A percentile compares a stretch with the other conserved stretches of the same genome.
phyloP scores from a whole-genome alignment of 2,329 filamentous ascomycete species.

The Epicoccum sorghinum region DNA sequence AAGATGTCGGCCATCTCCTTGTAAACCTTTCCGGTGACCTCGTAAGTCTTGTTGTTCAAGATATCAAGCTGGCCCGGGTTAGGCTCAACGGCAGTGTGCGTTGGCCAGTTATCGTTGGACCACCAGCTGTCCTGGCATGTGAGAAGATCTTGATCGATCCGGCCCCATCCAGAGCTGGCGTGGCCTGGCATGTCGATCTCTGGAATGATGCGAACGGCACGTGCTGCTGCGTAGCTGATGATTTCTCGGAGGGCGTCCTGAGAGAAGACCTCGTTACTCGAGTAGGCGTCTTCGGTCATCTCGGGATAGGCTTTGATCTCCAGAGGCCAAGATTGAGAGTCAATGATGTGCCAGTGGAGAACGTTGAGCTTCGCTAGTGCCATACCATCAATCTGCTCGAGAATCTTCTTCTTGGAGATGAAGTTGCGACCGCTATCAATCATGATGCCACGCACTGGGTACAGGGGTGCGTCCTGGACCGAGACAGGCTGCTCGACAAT shows the following conservation, averaged over 20 bases:
- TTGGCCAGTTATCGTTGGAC: constrained; percentile 63
- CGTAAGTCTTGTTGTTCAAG: constrained; percentile 62
- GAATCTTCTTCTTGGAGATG: constrained; percentile 57
- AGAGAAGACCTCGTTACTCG: constrained; percentile 55
- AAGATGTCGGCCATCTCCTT: constrained; percentile 59
- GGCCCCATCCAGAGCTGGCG: constrained; percentile 61
- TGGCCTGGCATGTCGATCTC: constrained; percentile 69
- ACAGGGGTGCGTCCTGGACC: constrained; percentile 59
- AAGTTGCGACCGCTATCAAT: constrained; percentile 62
- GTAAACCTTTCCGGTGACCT: constrained; percentile 61
- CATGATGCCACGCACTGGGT: constrained; percentile 62
- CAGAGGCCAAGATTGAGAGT: constrained; percentile 63
- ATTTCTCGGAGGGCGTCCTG: constrained; percentile 52
- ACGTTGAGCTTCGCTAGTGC: constrained; percentile 63
- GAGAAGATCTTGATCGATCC: constrained; percentile 62
- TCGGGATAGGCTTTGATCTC: constrained; percentile 57
- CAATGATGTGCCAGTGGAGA: constrained; percentile 63
- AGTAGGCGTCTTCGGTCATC: constrained; percentile 63
- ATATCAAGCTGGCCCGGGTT: constrained; percentile 64
- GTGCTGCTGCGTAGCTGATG: constrained; percentile 58
- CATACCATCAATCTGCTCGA: constrained; percentile 62
- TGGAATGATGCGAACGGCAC: constrained; percentile 65
- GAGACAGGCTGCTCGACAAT: constrained; percentile 61
- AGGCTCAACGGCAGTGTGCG: constrained; percentile 63
- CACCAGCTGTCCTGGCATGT: constrained; percentile 65